Base-by-base conservation (phyloP, 495 filamentous ascomycete genomes). In the Letharia lupina region DNA sequence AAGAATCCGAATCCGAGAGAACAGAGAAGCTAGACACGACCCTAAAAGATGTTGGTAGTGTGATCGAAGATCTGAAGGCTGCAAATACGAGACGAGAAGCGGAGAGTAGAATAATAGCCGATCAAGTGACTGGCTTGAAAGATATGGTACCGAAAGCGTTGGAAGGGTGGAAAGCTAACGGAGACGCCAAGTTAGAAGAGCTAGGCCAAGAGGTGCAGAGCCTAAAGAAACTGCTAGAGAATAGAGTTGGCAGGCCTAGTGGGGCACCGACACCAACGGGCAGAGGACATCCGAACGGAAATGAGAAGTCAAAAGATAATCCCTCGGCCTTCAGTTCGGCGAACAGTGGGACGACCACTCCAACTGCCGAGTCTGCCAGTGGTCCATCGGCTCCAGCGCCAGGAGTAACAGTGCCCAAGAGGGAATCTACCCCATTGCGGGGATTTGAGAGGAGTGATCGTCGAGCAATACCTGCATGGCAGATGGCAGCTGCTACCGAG, bases 191-290 rank as follows among this genome's bases (percentile, higher is more conserved):
- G 44, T 76, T 99, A 59, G 89, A 85, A 74, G 95, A 97, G 63
- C 83, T 99, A 61, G 88, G 91, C 64, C 83, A 81, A 13, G 94
- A 99, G 75, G 80, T 99, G 67, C 91, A 89, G 84, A 96, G 92
- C 75, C 78, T 99, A 65, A 97, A 97, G 79, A 87, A 87, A 28
- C 78, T 99, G 63, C 80, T 97, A 73, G 85, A 84, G 54, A 94
- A 95, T 75, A 81, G 91, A 69, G 84, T 96, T 78, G 86, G 86
- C 69, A 75, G 78, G 39, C 72, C 75, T 47, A 64, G 75, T 23
- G 72, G 70, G 60, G 63, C 73, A 37, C 74, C 66, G 67, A 73
- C 47, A 68, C 73, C 58, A 69, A 72, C 62, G 28, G 72, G 42
- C 67, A 69, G 63, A 65, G 59, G 66, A 61, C 75, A 67, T 61